Evolutionary conservation across 345 rosid species (phyloP).

Genomic region (Populus nigra): DNA sequence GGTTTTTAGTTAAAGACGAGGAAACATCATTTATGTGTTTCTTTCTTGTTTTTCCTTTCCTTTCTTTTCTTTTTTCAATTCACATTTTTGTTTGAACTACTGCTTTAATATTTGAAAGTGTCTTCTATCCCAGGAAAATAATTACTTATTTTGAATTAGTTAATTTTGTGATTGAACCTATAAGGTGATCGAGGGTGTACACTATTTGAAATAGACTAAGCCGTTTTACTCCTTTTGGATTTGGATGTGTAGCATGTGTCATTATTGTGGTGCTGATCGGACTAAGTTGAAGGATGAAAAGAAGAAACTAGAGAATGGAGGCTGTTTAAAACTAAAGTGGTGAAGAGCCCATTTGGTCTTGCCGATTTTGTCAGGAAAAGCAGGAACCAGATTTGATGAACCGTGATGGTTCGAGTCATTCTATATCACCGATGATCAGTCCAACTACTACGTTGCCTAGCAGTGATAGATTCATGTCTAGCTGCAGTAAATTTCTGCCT

Average conservation of each 20-base stretch:
- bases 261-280: conserved; percentile 41
- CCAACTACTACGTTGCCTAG: conserved; percentile 58
- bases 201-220: not conserved
- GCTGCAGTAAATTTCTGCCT: conserved; percentile 48
- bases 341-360: conserved; percentile 34
- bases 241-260: conserved; percentile 29
- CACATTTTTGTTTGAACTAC: not conserved
- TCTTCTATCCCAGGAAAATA: not conserved
- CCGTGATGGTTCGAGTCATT: conserved; percentile 26
- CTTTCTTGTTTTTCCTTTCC: not conserved
- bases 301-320: conserved; percentile 29
- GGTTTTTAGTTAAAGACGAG: not conserved
- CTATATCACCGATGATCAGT: conserved; percentile 46
- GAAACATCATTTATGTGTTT: not conserved
- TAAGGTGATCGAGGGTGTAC: conserved; percentile 4
- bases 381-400: conserved; percentile 27
- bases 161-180: conserved; percentile 3
- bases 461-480: conserved; percentile 61
- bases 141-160: not conserved
- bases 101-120: not conserved
- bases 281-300: conserved; percentile 26
- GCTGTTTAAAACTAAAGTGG: conserved; percentile 24
- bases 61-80: not conserved
- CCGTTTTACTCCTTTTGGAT: not conserved
- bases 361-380: conserved; percentile 55